Evolutionary conservation across 305 asterid species (phyloP), one percentile per base, ranked within the genome.

Genomic region (Withania somnifera): DNA sequence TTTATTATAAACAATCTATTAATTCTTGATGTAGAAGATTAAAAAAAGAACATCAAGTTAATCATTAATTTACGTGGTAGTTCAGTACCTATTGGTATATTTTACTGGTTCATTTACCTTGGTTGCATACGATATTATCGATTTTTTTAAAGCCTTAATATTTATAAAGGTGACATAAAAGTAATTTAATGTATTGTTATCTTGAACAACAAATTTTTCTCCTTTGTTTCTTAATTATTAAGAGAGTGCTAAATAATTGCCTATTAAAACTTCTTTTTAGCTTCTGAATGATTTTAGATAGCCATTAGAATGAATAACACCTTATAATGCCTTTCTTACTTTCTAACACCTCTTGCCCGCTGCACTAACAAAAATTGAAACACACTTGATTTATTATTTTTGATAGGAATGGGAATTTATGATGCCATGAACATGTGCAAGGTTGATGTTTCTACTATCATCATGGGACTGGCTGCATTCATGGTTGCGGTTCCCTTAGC

Each of bases 401-500:
- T 84, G 76, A 83, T 88, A 94, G 97, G 96, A 78, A 90, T 95
- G 96, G 99, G 97, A 68, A 95, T 95, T 80, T 94, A 95, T 82
- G 99, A 95, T 83, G 97, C 97, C 78, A 95, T 95, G 99, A 95
- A 94, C 85, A 40, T 90, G 87, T 92, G 97, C 92, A 94, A 93
- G 90, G 99, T 98, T 40, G 98, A 94, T 88, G 94, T 96, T 53
- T 95, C 97, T 26, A 94, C 97, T 79, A 89, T 89, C 76, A 91
- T 96, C 87, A 85, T 95, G 90, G 99, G 97, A 28, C 88, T 91
- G 89, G 97, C 97, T 84, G 97, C 97, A 81, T 94, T 96, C 71
- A 91, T 94, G 95, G 97, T 96, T 19, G 98, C 98, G 10, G 94
- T 96, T 87, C 91, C 94, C 69, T 94, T 96, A 22, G 97, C 98